Evolutionary conservation across 2,329 filamentous ascomycete genomes (phyloP), one percentile per base, ranked within the genome.

Genomic region (Colletotrichum sp.): DNA sequence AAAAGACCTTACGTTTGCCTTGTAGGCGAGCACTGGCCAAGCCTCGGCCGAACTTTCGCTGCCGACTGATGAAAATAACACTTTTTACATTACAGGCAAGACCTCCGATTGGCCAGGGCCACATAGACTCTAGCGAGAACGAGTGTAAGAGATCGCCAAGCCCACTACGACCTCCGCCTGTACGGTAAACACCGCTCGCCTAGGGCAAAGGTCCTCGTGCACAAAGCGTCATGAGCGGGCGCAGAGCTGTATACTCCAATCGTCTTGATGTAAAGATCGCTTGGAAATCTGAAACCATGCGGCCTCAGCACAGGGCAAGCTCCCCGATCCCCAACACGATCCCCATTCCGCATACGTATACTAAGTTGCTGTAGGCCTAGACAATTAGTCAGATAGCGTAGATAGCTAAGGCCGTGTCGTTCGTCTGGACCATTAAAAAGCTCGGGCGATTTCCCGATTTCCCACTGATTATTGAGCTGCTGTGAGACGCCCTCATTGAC

Each of bases 61-160:
- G 28, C 24, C 28, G 15, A 61, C 6, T 61, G 18, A 61, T 9
- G 58, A n/a, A 30, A 85, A 32, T 61, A 34, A 30, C 18, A n/a
- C 58, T 21, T 12, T 61, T 13, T 30, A 34, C 26, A 30, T 12
- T 34, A 61, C 18, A 61, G 18, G 26, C 28, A 61, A 30, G 28
- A 30, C 18, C 28, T 32, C 58, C 58, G 58, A 61, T 32, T 61
- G 58, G 58, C 10, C 58, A 61, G 10, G 10, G 2, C 58, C 15
- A 61, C 26, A 15, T 15, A 61, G 28, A 32, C 28, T 61, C 28
- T 30, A 34, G 26, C 28, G 26, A 61, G 26, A 61, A 61, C 28
- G 28, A 32, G 58, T 21, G 28, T 61, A 34, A 1, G 9, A 61
- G 24, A 30, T 61, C 6, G 58, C 58, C 28, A 61, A 61, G 58